Evolutionary conservation across 2,329 filamentous ascomycete species (phyloP).

Genomic region (Purpureocillium takamizusanense): DNA sequence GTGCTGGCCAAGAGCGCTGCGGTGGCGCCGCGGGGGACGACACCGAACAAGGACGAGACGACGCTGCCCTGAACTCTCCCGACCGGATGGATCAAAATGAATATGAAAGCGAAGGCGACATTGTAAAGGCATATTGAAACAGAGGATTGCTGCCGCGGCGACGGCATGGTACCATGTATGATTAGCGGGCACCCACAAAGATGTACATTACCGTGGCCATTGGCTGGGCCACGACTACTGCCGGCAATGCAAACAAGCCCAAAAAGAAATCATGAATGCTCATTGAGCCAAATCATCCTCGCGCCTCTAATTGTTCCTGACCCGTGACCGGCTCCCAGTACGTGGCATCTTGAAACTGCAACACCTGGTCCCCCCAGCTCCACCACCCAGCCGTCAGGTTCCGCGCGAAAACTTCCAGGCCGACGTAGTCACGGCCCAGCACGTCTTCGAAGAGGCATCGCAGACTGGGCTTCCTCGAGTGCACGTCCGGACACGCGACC

Average conservation of each 20-base stretch:
- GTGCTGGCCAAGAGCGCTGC: conserved; percentile 15
- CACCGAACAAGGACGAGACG: conserved; percentile 2
- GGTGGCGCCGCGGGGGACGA: conserved; percentile 11
- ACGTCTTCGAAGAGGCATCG: conserved; percentile 48
- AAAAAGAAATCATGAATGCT: background rate
- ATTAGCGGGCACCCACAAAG: conserved; percentile 16
- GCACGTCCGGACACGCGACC: conserved; percentile 62
- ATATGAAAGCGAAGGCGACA: background rate
- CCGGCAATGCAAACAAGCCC: conserved; percentile 12
- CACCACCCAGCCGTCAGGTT: conserved; percentile 69
- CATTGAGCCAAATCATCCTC: background rate
- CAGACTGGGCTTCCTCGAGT: conserved; percentile 71
- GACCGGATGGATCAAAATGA: background rate
- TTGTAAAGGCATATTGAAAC: background rate
- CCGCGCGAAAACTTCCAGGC: conserved; percentile 70
- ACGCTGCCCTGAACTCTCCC: background rate
- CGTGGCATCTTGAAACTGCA: conserved; percentile 56
- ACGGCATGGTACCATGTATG: conserved; percentile 9
- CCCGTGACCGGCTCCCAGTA: conserved; percentile 30
- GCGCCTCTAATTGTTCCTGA: background rate
- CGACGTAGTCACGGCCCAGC: conserved; percentile 41
- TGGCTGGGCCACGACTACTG: conserved; percentile 9
- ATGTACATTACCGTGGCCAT: conserved; percentile 24
- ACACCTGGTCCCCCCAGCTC: conserved; percentile 66
- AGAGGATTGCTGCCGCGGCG: too few species aligned